phyloP scores from a whole-genome alignment of 1,139 yeast genomes.

The Suhomyces yuchorum region DNA sequence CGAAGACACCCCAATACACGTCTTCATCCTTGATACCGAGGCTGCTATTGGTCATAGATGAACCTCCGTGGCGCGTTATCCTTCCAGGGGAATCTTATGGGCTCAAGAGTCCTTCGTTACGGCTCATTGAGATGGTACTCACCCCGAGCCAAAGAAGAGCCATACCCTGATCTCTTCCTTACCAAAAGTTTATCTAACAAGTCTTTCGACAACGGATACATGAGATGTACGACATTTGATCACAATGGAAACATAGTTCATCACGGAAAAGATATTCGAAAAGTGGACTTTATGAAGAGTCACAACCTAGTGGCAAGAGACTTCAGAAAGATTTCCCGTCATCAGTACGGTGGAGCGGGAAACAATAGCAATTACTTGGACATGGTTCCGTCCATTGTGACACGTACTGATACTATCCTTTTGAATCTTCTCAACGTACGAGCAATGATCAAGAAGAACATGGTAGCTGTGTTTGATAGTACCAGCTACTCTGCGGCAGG shows the following conservation, averaged over 20 bases:
- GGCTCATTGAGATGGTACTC: not conserved
- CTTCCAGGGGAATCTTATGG: not conserved
- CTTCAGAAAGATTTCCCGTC: slow-evolving; percentile 41
- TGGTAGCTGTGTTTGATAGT: slow-evolving; percentile 44
- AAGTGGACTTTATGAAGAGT: slow-evolving; percentile 39
- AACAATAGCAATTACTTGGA: slow-evolving; percentile 26
- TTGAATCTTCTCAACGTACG: slow-evolving; percentile 43
- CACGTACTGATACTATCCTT: slow-evolving; percentile 40
- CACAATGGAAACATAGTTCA: slow-evolving; percentile 37
- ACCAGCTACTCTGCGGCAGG: slow-evolving; percentile 21
- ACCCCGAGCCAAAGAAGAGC: slow-evolving; percentile 3
- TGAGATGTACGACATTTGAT: slow-evolving; percentile 62
- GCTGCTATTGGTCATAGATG: not conserved
- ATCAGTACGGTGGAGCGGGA: slow-evolving; percentile 19
- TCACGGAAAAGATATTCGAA: slow-evolving; percentile 43
- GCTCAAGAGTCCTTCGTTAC: not conserved
- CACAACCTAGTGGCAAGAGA: slow-evolving; percentile 44
- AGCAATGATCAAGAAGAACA: slow-evolving; percentile 44
- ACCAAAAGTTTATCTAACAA: slow-evolving; percentile 27
- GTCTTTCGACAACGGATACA: slow-evolving; percentile 29
- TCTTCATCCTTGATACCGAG: not conserved
- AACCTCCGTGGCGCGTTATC: not conserved
- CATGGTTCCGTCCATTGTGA: slow-evolving; percentile 47
- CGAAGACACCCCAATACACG: not conserved
- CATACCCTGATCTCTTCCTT: slow-evolving; percentile 26